Evolutionary conservation across 805 yeast species (phyloP).

Genomic region (Yamadazyma nakazawae): DNA sequence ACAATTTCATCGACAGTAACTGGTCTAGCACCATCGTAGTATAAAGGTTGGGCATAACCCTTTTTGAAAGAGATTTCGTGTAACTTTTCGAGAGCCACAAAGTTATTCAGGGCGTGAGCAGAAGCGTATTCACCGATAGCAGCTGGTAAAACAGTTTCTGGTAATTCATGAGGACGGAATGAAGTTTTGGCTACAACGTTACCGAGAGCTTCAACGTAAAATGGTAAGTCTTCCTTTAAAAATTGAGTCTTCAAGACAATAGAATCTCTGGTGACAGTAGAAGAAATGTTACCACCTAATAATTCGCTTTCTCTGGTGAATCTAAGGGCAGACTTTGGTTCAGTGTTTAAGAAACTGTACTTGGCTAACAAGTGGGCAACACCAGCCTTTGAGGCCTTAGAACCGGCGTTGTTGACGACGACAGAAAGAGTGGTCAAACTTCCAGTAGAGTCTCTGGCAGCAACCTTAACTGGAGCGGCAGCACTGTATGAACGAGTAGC

Average conservation of each 20-base stretch:
- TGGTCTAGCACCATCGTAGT: slow-evolving; percentile 62
- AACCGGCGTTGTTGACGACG: slow-evolving; percentile 78
- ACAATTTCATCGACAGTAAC: slow-evolving; percentile 61
- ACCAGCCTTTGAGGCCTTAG: slow-evolving; percentile 74
- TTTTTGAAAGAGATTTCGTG: slow-evolving; percentile 79
- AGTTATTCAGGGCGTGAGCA: slow-evolving; percentile 49
- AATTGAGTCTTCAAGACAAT: slow-evolving; percentile 78
- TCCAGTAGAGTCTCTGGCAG: slow-evolving; percentile 58
- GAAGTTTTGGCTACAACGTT: slow-evolving; percentile 66
- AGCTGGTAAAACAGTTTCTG: slow-evolving; percentile 78
- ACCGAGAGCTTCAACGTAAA: slow-evolving; percentile 81
- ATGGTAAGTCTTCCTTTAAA: slow-evolving; percentile 85
- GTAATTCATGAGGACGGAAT: slow-evolving; percentile 79
- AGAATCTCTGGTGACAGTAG: slow-evolving; percentile 78
- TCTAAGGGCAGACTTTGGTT: slow-evolving; percentile 82
- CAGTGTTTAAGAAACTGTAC: slow-evolving; percentile 81
- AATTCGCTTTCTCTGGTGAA: slow-evolving; percentile 92
- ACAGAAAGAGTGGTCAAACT: slow-evolving; percentile 75
- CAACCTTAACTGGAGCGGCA: slow-evolving; percentile 38
- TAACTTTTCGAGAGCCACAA: slow-evolving; percentile 70
- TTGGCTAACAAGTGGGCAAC: slow-evolving; percentile 80
- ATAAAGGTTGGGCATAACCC: slow-evolving; percentile 83
- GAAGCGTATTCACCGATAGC: slow-evolving; percentile 61
- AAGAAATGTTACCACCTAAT: slow-evolving; percentile 76
- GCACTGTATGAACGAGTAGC: slow-evolving; percentile 43